Base-by-base conservation (phyloP, 768 basidiomycete species). In the Neoboletus subvelutipes region DNA sequence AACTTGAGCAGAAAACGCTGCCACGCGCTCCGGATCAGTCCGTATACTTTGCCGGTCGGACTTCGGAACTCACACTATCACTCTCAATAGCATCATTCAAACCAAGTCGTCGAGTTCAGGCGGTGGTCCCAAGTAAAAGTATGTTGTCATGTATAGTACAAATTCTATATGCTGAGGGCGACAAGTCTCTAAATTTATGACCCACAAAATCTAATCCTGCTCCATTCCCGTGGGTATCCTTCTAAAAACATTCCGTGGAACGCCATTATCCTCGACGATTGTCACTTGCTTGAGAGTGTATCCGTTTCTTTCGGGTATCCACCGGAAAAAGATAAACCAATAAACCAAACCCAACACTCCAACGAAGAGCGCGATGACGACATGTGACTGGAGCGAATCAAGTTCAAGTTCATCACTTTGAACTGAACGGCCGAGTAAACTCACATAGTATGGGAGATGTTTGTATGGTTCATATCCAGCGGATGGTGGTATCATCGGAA, bases 371-470 rank as follows among this genome's bases (percentile, higher is more conserved):
- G 80, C 78, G 15, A 77, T 73, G n/a, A 76, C 70, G 10, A 79
- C 72, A 54, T 86, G 85, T 4, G 78, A 73, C 83, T 86, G 36
- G 5, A 22, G n/a, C 29, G 13, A 47, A 41, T 58, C 34, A 56
- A 7, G 5, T 13, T 58, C 34, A 56, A 7, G 5, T 13, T 17
- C 42, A 15, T n/a, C 6, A 24, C 26, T 15, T 11, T 13, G 41
- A 10, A 20, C 4, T 0, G 13, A 36, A 24, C 12, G 13, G 58
- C 8, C 2, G 7, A 33, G 37, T 13, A 4, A 10, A 71, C 85
- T 63, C 61, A 88, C 88, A 77, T 83, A 89, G 62, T 90, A 90
- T 5, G 87, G 86, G 12, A 90, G 74, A 55, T 73, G 64, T 24
- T 80, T 74, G 61, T 89, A 90, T 3, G 79, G 78, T 46, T 71